phyloP scores from a whole-genome alignment of 345 rosid species.

The Raphanus raphanistrum region DNA sequence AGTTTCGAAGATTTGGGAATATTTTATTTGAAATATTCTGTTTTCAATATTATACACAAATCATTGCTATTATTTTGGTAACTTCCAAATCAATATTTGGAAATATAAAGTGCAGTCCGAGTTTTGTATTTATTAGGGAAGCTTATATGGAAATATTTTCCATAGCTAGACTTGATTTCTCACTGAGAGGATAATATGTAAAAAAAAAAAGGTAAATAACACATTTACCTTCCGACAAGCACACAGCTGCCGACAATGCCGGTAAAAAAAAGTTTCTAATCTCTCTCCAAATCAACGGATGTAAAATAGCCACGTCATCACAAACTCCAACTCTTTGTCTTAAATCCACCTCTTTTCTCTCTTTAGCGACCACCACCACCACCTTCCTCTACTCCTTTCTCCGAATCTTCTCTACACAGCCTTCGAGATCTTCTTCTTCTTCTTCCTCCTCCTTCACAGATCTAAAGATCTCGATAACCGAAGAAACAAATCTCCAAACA shows the following conservation, averaged over 20 bases:
- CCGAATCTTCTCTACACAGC: constrained; percentile 21
- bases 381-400: constrained; percentile 16
- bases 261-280: constrained; percentile 12
- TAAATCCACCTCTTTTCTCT: constrained; percentile 25
- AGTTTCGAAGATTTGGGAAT: too few species aligned
- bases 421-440: constrained; percentile 7
- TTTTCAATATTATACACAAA: too few species aligned
- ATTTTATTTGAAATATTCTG: too few species aligned
- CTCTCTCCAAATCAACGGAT: constrained; percentile 30
- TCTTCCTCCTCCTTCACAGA: constrained; percentile 21
- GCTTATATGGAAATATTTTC: too few species aligned
- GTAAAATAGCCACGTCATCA: neutral
- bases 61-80: too few species aligned
- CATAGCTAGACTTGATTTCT: too few species aligned
- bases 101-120: too few species aligned
- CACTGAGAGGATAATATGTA: neutral
- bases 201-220: neutral
- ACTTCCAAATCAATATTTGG: too few species aligned
- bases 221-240: constrained; percentile 30
- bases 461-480: constrained; percentile 9
- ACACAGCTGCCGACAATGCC: constrained; percentile 24
- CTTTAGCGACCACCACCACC: constrained; percentile 5
- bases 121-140: too few species aligned
- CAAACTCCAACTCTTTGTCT: constrained; percentile 19
- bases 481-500: neutral